These are phyloP conservation scores for Phytopythium helicoides DNA, from an alignment of 352 stramenopile species.

Conservation along the genomic window DNA sequence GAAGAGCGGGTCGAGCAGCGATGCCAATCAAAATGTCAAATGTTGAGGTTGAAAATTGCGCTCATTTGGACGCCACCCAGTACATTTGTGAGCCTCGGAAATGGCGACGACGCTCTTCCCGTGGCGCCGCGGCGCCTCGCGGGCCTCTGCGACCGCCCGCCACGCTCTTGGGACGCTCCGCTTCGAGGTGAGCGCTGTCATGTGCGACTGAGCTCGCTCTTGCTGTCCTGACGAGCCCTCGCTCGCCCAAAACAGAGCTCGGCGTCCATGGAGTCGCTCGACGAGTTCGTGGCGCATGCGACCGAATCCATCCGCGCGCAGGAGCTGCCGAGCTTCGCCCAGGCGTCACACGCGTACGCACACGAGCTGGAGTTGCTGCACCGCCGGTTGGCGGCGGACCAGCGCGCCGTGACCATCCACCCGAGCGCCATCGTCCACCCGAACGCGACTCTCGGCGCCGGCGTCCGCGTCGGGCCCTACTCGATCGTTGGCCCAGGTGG, in stretches of 20 bases:
- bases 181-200: neutral
- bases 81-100: neutral
- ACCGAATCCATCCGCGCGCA: slow-evolving; percentile 1
- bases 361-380: slow-evolving; percentile 9
- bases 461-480: slow-evolving; percentile 71
- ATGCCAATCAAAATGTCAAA: slow-evolving; percentile 1
- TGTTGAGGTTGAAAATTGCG: neutral
- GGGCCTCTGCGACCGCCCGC: neutral
- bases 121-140: slow-evolving; percentile 2
- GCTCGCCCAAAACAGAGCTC: slow-evolving; percentile 1
- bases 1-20: slow-evolving; percentile 3
- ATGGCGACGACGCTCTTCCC: neutral
- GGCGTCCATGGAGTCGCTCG: slow-evolving; percentile 39
- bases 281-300: slow-evolving; percentile 47
- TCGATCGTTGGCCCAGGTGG: slow-evolving; percentile 64
- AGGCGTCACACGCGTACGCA: neutral
- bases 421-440: slow-evolving; percentile 72
- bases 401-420: slow-evolving; percentile 34
- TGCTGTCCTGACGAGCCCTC: neutral
- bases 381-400: neutral
- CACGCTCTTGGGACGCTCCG: neutral
- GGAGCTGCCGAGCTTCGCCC: too few relatives aligned
- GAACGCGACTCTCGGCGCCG: slow-evolving; percentile 44
- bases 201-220: neutral
- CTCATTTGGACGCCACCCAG: neutral